Conservation (phyloP, 208 protist species). For the Trypanosomatidae sp. region DNA sequence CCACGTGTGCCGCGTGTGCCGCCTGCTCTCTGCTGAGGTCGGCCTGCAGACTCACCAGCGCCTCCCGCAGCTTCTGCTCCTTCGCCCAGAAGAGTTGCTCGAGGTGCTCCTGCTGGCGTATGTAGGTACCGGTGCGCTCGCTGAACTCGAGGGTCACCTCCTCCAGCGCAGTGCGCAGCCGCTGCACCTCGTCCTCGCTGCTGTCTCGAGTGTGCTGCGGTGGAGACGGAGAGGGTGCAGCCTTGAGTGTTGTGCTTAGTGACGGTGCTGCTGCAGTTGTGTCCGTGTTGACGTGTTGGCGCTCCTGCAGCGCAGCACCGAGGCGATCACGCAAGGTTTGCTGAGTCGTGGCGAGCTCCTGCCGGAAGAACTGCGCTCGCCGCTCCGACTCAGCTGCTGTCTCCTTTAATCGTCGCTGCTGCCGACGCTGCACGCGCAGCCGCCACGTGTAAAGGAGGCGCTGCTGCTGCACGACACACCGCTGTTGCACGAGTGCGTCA, state of each 20-base stretch:
- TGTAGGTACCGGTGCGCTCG: constrained; percentile 52
- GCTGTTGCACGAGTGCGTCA: constrained; percentile 13
- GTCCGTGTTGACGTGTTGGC: background rate
- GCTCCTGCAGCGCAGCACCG: too few relatives aligned
- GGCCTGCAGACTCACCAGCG: constrained; percentile 21
- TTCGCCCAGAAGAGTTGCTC: constrained; percentile 34
- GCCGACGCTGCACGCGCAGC: constrained; percentile 10
- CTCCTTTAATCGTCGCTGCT: background rate
- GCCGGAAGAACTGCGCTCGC: constrained; percentile 26
- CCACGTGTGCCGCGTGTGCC: background rate
- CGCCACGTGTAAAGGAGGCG: constrained; percentile 12
- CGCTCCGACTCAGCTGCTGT: constrained; percentile 12
- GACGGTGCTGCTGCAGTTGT: background rate
- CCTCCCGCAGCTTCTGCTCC: constrained; percentile 28
- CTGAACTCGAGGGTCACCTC: constrained; percentile 65
- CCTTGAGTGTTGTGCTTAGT: too few relatives aligned
- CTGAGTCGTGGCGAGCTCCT: constrained; percentile 23
- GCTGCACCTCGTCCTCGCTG: constrained; percentile 40
- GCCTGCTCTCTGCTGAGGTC: background rate
- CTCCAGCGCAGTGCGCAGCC: constrained; percentile 41
- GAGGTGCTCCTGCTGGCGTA: constrained; percentile 54
- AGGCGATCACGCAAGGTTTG: constrained; percentile 12
- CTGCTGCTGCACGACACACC: background rate
- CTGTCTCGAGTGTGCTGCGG: too few relatives aligned
- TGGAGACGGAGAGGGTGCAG: too few relatives aligned